Percentiles rank a stretch among this genome's conserved stretches.
Evolutionary conservation across 257 asterid species (phyloP).

Genomic region (Fraxinus excelsior): DNA sequence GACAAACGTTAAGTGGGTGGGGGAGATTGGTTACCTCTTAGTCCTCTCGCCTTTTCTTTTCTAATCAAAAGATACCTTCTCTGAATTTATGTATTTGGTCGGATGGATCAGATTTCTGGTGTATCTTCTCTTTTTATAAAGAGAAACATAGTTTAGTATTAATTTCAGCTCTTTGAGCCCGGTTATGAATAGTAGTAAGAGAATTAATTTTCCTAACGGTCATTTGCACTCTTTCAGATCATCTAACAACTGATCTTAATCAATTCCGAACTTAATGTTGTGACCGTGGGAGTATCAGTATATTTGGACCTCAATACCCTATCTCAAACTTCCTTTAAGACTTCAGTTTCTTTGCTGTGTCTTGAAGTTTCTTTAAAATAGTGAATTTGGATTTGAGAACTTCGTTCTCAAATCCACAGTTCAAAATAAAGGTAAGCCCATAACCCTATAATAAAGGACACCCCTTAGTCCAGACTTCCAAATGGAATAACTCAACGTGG

Average conservation of each 20-base stretch:
- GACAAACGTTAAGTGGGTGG: neutral
- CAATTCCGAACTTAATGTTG: too few relatives aligned
- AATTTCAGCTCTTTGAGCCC: too few relatives aligned
- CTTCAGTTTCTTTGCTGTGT: too few relatives aligned
- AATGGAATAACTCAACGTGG: neutral
- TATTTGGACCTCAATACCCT: too few relatives aligned
- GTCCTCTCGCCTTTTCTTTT: neutral
- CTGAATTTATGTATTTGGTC: neutral
- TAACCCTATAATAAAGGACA: neutral
- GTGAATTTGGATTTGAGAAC: too few relatives aligned
- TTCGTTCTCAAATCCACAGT: neutral
- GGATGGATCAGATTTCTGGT: neutral
- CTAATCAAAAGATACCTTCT: neutral
- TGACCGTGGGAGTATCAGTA: too few relatives aligned
- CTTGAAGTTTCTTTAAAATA: too few relatives aligned
- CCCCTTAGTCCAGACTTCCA: neutral
- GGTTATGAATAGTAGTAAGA: too few relatives aligned
- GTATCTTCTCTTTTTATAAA: neutral
- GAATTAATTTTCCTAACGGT: too few relatives aligned
- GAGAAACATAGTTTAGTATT: neutral
- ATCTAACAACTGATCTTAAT: neutral
- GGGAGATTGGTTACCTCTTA: neutral
- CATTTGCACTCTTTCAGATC: neutral
- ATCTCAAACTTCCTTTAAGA: too few relatives aligned
- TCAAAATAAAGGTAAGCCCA: too few relatives aligned